Evolutionary conservation across 2,329 filamentous ascomycete species (phyloP).

Genomic region (Talaromyces sp.): DNA sequence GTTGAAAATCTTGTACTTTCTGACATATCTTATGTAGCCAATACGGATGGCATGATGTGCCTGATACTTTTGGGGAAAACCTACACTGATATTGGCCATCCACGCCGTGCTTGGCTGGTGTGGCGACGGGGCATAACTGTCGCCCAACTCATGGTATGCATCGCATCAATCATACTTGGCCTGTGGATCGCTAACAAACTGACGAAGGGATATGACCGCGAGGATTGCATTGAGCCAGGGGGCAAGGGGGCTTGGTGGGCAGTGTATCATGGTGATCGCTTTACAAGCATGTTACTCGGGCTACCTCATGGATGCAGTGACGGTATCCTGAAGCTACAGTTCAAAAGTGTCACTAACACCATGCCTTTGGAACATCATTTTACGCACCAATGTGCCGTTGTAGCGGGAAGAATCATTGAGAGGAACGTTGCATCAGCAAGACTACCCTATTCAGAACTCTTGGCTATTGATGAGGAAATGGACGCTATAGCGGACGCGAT

Average conservation of each 20-base stretch:
- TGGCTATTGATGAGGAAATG: conserved; percentile 7
- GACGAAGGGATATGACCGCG: background rate
- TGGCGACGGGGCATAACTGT: conserved; percentile 6
- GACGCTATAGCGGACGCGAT: background rate
- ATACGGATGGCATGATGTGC: conserved; percentile 6
- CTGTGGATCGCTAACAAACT: background rate
- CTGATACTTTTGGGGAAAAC: conserved; percentile 8
- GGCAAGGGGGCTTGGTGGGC: background rate
- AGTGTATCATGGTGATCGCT: conserved; percentile 8
- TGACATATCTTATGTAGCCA: background rate
- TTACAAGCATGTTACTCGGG: conserved; percentile 5
- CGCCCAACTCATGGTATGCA: conserved; percentile 3
- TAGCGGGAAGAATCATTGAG: conserved; percentile 3
- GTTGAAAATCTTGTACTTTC: background rate
- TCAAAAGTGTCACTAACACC: background rate
- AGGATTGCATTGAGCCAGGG: background rate
- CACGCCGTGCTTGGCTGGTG: conserved; percentile 1
- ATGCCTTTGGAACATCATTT: conserved; percentile 2
- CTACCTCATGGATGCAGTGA: conserved; percentile 8
- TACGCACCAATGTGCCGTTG: background rate
- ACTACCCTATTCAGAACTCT: background rate
- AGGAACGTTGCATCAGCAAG: background rate
- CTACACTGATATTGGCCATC: conserved; percentile 8
- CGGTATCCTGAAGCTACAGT: background rate
- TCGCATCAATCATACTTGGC: background rate